Conservation (phyloP, 805 yeast genomes). For the Diddensiella transvaalensis region DNA sequence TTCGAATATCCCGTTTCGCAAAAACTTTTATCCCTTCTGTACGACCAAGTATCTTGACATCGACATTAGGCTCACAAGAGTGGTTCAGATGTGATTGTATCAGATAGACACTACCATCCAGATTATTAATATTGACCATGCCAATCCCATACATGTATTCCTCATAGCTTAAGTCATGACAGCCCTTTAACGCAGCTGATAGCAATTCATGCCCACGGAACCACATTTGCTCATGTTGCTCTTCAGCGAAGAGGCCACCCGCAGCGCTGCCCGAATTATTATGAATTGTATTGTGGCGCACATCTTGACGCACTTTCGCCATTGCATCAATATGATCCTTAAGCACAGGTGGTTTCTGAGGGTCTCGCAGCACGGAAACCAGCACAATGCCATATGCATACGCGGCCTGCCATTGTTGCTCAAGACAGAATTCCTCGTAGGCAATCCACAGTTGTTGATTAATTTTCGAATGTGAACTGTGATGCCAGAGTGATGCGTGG, state of each 20-base stretch:
- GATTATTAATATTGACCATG: constrained; percentile 68
- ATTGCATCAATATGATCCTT: constrained; percentile 52
- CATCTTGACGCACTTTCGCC: constrained; percentile 67
- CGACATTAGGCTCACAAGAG: constrained; percentile 68
- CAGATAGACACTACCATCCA: constrained; percentile 55
- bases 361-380: constrained; percentile 44
- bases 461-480: constrained; percentile 33
- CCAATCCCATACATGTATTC: constrained; percentile 64
- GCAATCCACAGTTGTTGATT: constrained; percentile 42
- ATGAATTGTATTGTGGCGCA: constrained; percentile 51
- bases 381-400: constrained; percentile 59
- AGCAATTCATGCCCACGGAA: constrained; percentile 51
- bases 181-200: constrained; percentile 41
- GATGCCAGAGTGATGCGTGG: constrained; percentile 60
- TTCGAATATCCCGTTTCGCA: constrained; percentile 54
- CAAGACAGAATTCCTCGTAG: constrained; percentile 58
- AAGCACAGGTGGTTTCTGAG: constrained; percentile 36
- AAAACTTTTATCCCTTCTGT: constrained; percentile 55
- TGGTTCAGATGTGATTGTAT: constrained; percentile 73
- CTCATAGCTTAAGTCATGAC: constrained; percentile 41
- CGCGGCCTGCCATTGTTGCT: constrained; percentile 65
- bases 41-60: constrained; percentile 41
- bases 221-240: constrained; percentile 60
- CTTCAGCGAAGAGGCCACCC: too few relatives aligned
- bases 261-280: constrained; percentile 39